Evolutionary conservation across 1,284 basidiomycete genomes (phyloP).

Genomic region (Dichomitus squalens): DNA sequence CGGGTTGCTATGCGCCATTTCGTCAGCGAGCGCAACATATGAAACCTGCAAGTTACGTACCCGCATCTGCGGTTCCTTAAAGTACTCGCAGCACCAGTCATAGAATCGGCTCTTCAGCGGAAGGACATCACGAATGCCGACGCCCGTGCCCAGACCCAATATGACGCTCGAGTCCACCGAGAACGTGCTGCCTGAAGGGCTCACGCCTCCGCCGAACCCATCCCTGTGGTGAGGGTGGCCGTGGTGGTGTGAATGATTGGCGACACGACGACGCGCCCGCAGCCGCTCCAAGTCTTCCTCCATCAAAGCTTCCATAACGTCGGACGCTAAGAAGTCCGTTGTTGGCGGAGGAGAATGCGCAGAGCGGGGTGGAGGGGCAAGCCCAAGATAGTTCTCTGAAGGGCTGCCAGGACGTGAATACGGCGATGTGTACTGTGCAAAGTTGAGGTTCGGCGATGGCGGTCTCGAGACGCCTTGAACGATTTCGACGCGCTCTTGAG

Average conservation of each 20-base stretch:
- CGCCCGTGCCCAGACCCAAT: constrained; percentile 74
- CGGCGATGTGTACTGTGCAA: constrained; percentile 76
- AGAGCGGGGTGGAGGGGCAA: constrained; percentile 14
- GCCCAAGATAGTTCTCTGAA: constrained; percentile 27
- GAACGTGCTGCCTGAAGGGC: constrained; percentile 74
- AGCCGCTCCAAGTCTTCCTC: constrained; percentile 91
- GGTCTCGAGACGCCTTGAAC: constrained; percentile 57
- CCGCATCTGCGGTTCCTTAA: constrained; percentile 98
- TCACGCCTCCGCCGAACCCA: constrained; percentile 45
- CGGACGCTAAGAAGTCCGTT: constrained; percentile 62
- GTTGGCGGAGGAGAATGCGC: constrained; percentile 30
- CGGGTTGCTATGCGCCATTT: constrained; percentile 67
- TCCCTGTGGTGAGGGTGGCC: constrained; percentile 21
- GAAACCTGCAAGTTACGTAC: constrained; percentile 46
- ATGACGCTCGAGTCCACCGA: constrained; percentile 75
- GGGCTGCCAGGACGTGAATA: constrained; percentile 60
- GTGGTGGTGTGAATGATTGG: constrained; percentile 35
- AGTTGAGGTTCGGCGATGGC: constrained; percentile 75
- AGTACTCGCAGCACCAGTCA: constrained; percentile 97
- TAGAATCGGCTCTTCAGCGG: constrained; percentile 93
- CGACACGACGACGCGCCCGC: constrained; percentile 61
- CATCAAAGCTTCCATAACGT: constrained; percentile 83
- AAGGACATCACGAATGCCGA: constrained; percentile 70
- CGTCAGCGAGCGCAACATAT: constrained; percentile 8
- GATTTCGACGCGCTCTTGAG: constrained; percentile 31